Evolutionary conservation across 352 stramenopile species (phyloP).

Genomic region (Pythium aphanidermatum): DNA sequence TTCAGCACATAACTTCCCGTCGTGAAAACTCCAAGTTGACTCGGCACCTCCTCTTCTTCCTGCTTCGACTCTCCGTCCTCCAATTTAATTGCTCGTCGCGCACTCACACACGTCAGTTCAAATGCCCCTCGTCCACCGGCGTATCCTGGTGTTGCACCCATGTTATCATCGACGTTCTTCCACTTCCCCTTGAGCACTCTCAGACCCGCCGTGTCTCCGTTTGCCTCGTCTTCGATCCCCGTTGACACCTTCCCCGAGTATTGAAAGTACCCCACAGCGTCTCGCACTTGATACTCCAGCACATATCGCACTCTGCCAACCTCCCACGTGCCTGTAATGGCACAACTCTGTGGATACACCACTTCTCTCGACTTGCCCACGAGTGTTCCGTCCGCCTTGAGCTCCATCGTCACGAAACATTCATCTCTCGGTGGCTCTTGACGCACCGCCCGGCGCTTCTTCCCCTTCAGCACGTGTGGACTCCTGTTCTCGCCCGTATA

Average conservation of each 20-base stretch:
- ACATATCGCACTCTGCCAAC: slow-evolving; percentile 38
- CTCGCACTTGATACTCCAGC: slow-evolving; percentile 58
- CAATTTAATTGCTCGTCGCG: not conserved
- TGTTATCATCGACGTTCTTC: slow-evolving; percentile 51
- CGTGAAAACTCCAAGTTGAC: slow-evolving; percentile 26
- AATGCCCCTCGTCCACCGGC: slow-evolving; percentile 52
- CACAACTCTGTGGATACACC: slow-evolving; percentile 50
- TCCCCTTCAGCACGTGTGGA: not conserved
- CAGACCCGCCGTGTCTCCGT: slow-evolving; percentile 1
- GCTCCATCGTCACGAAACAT: slow-evolving; percentile 59
- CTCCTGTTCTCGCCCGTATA: slow-evolving; percentile 7
- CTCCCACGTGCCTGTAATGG: slow-evolving; percentile 44
- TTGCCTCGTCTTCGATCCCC: not conserved
- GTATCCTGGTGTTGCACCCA: slow-evolving; percentile 31
- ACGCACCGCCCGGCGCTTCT: slow-evolving; percentile 9
- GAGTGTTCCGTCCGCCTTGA: slow-evolving; percentile 44
- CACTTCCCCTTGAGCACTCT: slow-evolving; percentile 39
- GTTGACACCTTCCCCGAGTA: slow-evolving; percentile 31
- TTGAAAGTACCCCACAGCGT: slow-evolving; percentile 51
- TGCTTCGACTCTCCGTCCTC: not conserved
- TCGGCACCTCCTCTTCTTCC: not conserved
- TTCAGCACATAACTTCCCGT: slow-evolving; percentile 47
- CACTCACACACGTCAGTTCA: slow-evolving; percentile 38
- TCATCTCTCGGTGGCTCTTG: slow-evolving; percentile 27
- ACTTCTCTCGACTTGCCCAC: slow-evolving; percentile 51